Base-by-base conservation (phyloP, 208 protist genomes). In the Leishmania turanica region DNA sequence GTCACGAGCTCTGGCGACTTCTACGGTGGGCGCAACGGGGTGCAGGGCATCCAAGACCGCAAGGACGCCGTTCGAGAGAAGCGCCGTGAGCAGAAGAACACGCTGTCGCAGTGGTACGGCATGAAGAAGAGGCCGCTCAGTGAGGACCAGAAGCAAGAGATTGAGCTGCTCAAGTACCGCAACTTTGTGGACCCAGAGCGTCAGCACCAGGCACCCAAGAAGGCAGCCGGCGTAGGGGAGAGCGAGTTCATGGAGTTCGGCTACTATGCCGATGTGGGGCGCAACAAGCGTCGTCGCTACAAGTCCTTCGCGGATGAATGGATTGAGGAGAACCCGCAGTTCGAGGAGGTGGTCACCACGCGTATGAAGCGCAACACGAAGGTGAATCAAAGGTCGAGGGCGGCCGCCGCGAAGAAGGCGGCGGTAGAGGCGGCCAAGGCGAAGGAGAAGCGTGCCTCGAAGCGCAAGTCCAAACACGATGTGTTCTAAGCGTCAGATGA, bases 251-350 rank as follows among this genome's bases (percentile, higher is more conserved):
- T 94, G n/a, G 91, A 97, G 86, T 96, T 96, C 79, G 95, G 95
- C 17, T 97, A 87, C 78, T 92, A 96, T 76, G 85, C 93, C 5
- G 95, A 87, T 47, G 91, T 89, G 3, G 95, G 95, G 27, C 81
- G 87, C 56, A 96, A 96, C 84, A 96, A 93, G 78, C 87, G 92
- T 8, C 85, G 87, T 27, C 92, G 93, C 60, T 90, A 92, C 81
- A 92, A 94, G 83, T 95, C 93, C 8, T 97, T 97, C 74, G 95
- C 92, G 51, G 95, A 97, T 82, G 95, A 97, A 84, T 97, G 95
- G 93, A 89, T 96, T 19, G 90, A 92, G 78, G 92, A 97, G 79
- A 96, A 96, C 60, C 93, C 93, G 24, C 88, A 96, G 62, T 90
- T 97, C 66, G 85, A 90, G 65, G 84, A 95, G 37, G 72, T 96